Conservation (phyloP, 371 early-diverging fungal genomes). For the Dichotomocladium elegans region DNA sequence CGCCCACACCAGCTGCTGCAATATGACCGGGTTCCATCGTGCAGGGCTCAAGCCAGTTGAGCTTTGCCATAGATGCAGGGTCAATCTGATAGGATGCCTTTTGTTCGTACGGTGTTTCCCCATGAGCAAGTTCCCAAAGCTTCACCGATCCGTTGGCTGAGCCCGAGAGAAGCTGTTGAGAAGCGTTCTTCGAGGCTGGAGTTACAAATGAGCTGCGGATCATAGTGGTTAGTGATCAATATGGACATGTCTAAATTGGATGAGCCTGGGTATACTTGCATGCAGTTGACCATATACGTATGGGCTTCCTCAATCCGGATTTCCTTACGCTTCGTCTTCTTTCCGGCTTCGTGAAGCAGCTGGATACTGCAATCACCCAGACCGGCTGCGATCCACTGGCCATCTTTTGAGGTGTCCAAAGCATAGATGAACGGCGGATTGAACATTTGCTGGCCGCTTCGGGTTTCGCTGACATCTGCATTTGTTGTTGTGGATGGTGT, state of each 20-base stretch:
- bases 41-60: slow-evolving; percentile 15
- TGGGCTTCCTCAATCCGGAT: slow-evolving; percentile 28
- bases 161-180: slow-evolving; percentile 13
- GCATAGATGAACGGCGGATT: slow-evolving; percentile 49
- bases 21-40: background rate
- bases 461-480: slow-evolving; percentile 23
- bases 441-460: slow-evolving; percentile 35
- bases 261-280: slow-evolving; percentile 16
- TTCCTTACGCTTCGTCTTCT: slow-evolving; percentile 3
- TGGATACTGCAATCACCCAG: slow-evolving; percentile 38
- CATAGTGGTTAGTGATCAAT: too few relatives aligned
- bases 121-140: slow-evolving; percentile 9
- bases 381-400: slow-evolving; percentile 39
- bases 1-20: slow-evolving; percentile 17
- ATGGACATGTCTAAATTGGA: too few relatives aligned
- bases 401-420: slow-evolving; percentile 19
- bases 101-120: too few relatives aligned
- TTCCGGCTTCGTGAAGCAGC: slow-evolving; percentile 6
- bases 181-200: slow-evolving; percentile 2
- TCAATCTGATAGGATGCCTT: slow-evolving; percentile 7
- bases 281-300: slow-evolving; percentile 30
- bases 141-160: slow-evolving; percentile 18
- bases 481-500: too few relatives aligned
- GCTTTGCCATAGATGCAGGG: slow-evolving; percentile 2
- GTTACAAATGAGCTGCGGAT: slow-evolving; percentile 11